Evolutionary conservation across 1,284 basidiomycete species (phyloP).

Genomic region (Papiliotrema terrestris): DNA sequence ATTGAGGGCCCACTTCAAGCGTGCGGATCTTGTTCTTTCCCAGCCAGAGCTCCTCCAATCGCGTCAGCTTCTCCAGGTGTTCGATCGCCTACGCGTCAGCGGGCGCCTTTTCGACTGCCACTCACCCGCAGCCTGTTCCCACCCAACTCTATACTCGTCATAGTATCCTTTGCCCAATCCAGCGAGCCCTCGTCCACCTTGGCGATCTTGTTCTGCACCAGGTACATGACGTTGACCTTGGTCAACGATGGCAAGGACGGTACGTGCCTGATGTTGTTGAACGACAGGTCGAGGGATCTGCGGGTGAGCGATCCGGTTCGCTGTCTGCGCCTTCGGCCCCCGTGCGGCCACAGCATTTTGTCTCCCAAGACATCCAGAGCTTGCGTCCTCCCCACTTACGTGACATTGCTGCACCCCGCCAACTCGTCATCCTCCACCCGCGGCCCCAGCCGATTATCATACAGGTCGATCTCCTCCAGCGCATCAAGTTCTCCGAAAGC

Average conservation of each 20-base stretch:
- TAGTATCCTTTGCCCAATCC: conserved; percentile 57
- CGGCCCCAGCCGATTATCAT: conserved; percentile 86
- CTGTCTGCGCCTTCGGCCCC: too few species aligned
- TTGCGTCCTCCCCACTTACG: too few species aligned
- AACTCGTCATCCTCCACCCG: conserved; percentile 60
- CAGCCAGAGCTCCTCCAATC: conserved; percentile 89
- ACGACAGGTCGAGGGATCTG: conserved; percentile 87
- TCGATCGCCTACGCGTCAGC: conserved; percentile 67
- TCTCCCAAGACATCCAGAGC: too few species aligned
- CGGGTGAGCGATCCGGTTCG: not conserved
- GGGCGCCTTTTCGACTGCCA: conserved; percentile 1
- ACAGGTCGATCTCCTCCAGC: conserved; percentile 87
- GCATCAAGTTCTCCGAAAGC: conserved; percentile 57
- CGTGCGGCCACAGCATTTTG: not conserved
- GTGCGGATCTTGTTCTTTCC: conserved; percentile 95
- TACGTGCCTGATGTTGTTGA: conserved; percentile 72
- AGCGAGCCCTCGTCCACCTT: conserved; percentile 63
- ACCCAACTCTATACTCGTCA: conserved; percentile 85
- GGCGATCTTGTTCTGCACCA: conserved; percentile 94
- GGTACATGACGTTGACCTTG: conserved; percentile 72
- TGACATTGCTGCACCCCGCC: conserved; percentile 60
- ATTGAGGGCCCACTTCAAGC: conserved; percentile 61
- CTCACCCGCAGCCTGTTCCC: conserved; percentile 83
- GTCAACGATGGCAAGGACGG: conserved; percentile 60
- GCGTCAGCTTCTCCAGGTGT: conserved; percentile 73